Conservation (phyloP, 108 stramenopile species). For the Cyclotella baltica region DNA sequence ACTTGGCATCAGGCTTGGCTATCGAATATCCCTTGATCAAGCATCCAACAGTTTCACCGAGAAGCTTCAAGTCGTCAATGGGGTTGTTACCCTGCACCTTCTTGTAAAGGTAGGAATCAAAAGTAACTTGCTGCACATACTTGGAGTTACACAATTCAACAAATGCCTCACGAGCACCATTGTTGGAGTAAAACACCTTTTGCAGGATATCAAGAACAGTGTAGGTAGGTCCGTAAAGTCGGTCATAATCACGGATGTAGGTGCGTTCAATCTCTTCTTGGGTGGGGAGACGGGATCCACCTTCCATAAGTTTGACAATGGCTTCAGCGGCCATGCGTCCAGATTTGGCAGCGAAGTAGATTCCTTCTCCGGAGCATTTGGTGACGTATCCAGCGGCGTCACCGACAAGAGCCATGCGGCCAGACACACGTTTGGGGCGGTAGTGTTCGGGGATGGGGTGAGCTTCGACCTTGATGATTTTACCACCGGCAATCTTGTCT, state of each 20-base stretch:
- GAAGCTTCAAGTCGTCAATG: slow-evolving; percentile 96
- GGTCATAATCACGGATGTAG: slow-evolving; percentile 96
- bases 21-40: slow-evolving; percentile 95
- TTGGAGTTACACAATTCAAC: slow-evolving; percentile 97
- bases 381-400: slow-evolving; percentile 99
- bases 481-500: slow-evolving; percentile 97
- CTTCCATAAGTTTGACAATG: slow-evolving; percentile 90
- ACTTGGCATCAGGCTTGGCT: slow-evolving; percentile 94
- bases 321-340: slow-evolving; percentile 98
- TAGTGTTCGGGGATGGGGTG: slow-evolving; percentile 99
- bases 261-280: slow-evolving; percentile 92
- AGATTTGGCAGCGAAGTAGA: slow-evolving; percentile 98
- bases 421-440: slow-evolving; percentile 95
- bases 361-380: slow-evolving; percentile 99
- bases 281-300: slow-evolving; percentile 90
- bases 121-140: slow-evolving; percentile 98
- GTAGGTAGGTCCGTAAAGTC: slow-evolving; percentile 95
- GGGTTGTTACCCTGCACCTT: slow-evolving; percentile 98
- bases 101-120: slow-evolving; percentile 99
- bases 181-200: slow-evolving; percentile 98
- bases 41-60: slow-evolving; percentile 95
- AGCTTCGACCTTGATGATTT: slow-evolving; percentile 99
- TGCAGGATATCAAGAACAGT: slow-evolving; percentile 96
- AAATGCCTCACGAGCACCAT: slow-evolving; percentile 98
- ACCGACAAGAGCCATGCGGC: slow-evolving; percentile 94